Percentiles rank a stretch among this genome's conserved stretches.
Conservation (phyloP, 2,329 filamentous ascomycete genomes). For the Dendrostoma leiphaemia region DNA sequence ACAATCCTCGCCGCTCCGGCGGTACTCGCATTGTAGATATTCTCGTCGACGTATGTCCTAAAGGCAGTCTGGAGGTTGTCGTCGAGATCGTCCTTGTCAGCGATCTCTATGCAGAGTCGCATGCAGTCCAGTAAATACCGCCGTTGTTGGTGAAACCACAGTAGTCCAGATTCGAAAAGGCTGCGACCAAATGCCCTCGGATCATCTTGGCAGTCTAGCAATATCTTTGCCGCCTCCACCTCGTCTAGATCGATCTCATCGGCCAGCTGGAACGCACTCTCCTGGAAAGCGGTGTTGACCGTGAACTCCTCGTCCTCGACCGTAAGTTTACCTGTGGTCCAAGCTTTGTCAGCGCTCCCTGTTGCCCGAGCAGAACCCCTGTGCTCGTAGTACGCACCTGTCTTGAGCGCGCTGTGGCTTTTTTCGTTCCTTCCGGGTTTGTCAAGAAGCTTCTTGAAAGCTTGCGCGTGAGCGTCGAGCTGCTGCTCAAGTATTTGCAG, state of each 20-base stretch:
- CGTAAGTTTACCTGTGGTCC: conserved; percentile 65
- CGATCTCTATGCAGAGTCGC: conserved; percentile 72
- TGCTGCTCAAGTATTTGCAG: conserved; percentile 69
- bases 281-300: conserved; percentile 84
- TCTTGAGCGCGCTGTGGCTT: conserved; percentile 69
- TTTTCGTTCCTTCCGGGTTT: conserved; percentile 71
- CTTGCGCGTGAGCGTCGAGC: conserved; percentile 64
- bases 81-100: conserved; percentile 50
- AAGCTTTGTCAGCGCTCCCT: conserved; percentile 19
- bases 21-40: conserved; percentile 50
- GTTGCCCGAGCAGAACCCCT: conserved; percentile 5
- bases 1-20: conserved; percentile 59
- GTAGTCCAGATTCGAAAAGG: conserved; percentile 74
- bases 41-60: conserved; percentile 53
- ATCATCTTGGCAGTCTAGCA: conserved; percentile 72
- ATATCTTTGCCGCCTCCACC: conserved; percentile 73
- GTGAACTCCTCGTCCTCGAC: conserved; percentile 72
- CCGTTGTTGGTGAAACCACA: conserved; percentile 84
- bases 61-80: conserved; percentile 45
- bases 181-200: conserved; percentile 67
- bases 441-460: conserved; percentile 70
- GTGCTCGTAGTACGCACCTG: conserved; percentile 46
- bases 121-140: conserved; percentile 81
- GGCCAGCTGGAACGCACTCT: conserved; percentile 76
- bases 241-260: conserved; percentile 92